Conservation (phyloP, 1,284 basidiomycete genomes). For the Tilletia caries region DNA sequence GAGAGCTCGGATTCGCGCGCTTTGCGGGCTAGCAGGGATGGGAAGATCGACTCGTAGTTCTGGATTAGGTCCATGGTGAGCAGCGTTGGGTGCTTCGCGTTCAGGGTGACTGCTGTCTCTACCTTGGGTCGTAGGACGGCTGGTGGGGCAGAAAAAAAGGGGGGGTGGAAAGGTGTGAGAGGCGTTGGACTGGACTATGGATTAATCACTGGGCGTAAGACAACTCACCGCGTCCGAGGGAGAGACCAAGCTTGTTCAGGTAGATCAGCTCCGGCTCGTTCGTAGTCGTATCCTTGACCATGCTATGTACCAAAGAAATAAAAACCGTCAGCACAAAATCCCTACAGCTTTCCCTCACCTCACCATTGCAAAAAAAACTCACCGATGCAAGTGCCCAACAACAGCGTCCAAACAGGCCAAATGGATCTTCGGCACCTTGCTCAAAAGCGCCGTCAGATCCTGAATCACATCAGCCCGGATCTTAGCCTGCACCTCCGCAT, state of each 20-base stretch:
- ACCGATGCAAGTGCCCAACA: constrained; percentile 73
- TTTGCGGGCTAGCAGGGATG: constrained; percentile 75
- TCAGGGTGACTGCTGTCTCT: constrained; percentile 76
- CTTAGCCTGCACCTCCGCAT: constrained; percentile 58
- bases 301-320: constrained; percentile 43
- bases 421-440: constrained; percentile 73
- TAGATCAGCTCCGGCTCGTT: constrained; percentile 70
- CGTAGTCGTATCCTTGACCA: constrained; percentile 65
- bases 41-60: constrained; percentile 72
- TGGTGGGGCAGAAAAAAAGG: constrained; percentile 45
- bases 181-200: neutral
- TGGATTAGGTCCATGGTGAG: constrained; percentile 73
- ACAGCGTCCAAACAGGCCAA: constrained; percentile 76
- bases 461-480: constrained; percentile 62
- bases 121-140: constrained; percentile 76
- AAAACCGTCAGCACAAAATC: neutral
- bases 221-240: constrained; percentile 75
- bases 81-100: constrained; percentile 71
- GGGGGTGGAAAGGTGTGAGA: neutral
- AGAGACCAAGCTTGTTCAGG: constrained; percentile 77
- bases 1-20: constrained; percentile 70
- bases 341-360: neutral
- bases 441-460: constrained; percentile 67
- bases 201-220: neutral
- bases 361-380: constrained; percentile 44